Conservation (phyloP, 352 stramenopile species). For the Globisporangium canariense region DNA sequence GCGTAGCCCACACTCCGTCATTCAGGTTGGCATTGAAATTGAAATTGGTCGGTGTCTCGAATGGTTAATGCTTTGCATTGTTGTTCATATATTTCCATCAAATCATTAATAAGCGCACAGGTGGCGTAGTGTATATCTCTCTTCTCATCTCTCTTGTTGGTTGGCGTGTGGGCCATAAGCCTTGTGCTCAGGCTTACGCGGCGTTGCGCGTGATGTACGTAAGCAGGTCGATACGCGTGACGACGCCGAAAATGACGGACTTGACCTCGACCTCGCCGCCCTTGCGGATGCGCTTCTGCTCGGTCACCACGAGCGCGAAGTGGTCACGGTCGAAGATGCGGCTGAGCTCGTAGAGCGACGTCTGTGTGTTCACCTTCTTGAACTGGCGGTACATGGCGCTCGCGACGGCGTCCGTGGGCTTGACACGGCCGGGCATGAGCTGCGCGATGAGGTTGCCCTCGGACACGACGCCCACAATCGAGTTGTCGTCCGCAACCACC, state of each 20-base stretch:
- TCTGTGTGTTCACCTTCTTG: constrained; percentile 85
- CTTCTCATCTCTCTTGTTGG: background rate
- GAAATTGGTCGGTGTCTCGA: constrained; percentile 2
- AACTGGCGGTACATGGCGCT: constrained; percentile 95
- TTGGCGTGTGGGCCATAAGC: background rate
- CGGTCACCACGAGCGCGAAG: constrained; percentile 89
- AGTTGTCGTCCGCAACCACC: constrained; percentile 66
- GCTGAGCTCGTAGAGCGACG: constrained; percentile 87
- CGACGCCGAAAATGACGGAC: constrained; percentile 84
- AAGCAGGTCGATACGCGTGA: constrained; percentile 95
- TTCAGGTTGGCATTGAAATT: background rate
- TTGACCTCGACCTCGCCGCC: constrained; percentile 55
- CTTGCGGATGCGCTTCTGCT: constrained; percentile 26
- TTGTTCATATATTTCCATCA: constrained; percentile 20
- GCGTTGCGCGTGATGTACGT: constrained; percentile 87
- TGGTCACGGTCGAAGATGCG: constrained; percentile 95
- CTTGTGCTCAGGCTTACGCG: background rate
- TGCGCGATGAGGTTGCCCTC: constrained; percentile 93
- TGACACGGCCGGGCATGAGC: constrained; percentile 85
- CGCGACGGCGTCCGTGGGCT: constrained; percentile 74
- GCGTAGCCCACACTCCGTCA: background rate
- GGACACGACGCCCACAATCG: constrained; percentile 92
- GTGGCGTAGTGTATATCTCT: constrained; percentile 14
- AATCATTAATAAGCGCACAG: constrained; percentile 15
- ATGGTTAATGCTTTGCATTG: constrained; percentile 17